phyloP scores from a whole-genome alignment of 108 stramenopile species.

The Stephanodiscus minutulus region DNA sequence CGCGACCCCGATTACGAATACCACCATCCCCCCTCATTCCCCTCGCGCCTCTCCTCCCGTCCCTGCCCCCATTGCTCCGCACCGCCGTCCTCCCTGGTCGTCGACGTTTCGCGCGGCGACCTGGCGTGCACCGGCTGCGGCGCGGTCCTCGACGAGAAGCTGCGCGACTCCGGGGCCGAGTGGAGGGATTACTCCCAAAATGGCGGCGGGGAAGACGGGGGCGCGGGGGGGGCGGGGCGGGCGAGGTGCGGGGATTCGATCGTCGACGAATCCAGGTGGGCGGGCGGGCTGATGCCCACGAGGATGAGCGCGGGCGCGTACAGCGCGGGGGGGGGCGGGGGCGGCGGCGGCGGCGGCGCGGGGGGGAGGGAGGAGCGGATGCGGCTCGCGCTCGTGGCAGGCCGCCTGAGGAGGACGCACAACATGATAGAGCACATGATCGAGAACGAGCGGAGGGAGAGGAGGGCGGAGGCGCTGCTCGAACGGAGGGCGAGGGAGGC shows the following conservation, averaged over 20 bases:
- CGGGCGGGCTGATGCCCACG: slow-evolving; percentile 37
- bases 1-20: slow-evolving; percentile 14
- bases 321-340: slow-evolving; percentile 8
- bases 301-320: no score
- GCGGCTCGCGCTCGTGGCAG: background rate
- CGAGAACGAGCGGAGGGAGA: slow-evolving; percentile 19
- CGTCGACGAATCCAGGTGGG: slow-evolving; percentile 30
- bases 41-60: background rate
- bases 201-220: background rate
- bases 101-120: slow-evolving; percentile 22
- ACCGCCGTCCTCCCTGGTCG: slow-evolving; percentile 18
- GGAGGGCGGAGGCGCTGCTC: slow-evolving; percentile 16
- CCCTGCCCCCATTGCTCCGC: slow-evolving; percentile 32
- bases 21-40: slow-evolving; percentile 11
- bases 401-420: slow-evolving; percentile 25
- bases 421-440: slow-evolving; percentile 32
- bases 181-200: slow-evolving; percentile 31
- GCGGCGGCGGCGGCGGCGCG: background rate
- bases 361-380: background rate
- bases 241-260: slow-evolving; percentile 23
- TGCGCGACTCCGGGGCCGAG: slow-evolving; percentile 24
- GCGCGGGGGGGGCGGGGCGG: slow-evolving; percentile 1
- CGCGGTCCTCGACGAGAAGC: slow-evolving; percentile 28
- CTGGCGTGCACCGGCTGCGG: slow-evolving; percentile 36
- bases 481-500: slow-evolving; percentile 21